Evolutionary conservation across 2,329 filamentous ascomycete species (phyloP).

Genomic region (Pestalotiopsis sp.): DNA sequence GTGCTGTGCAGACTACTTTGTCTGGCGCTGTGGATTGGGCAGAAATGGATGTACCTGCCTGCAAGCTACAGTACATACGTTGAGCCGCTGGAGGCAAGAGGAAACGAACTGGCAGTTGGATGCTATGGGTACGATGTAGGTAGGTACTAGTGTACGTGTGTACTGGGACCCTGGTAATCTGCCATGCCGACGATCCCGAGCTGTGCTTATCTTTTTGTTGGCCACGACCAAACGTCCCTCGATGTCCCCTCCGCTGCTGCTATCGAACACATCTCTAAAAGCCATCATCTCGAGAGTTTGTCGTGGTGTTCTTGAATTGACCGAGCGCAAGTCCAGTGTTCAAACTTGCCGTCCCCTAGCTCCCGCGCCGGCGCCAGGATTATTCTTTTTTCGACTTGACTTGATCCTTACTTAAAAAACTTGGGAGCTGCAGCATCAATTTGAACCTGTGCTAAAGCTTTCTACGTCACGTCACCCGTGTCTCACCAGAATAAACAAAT

Average conservation of each 20-base stretch:
- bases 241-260: neutral
- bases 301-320: neutral
- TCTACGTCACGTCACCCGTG: neutral
- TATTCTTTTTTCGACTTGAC: neutral
- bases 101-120: too few relatives aligned
- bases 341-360: neutral
- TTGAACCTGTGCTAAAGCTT: neutral
- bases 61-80: too few relatives aligned
- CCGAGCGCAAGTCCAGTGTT: neutral
- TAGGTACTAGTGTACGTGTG: too few relatives aligned
- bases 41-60: too few relatives aligned
- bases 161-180: conserved; percentile 2
- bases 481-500: neutral
- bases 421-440: neutral
- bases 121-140: too few relatives aligned
- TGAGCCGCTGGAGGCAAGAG: too few relatives aligned
- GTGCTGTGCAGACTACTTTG: too few relatives aligned
- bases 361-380: neutral
- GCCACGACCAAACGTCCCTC: neutral
- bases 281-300: neutral
- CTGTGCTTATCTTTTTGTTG: conserved; percentile 11
- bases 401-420: neutral
- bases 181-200: conserved; percentile 10
- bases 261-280: neutral
- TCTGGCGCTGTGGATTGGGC: too few relatives aligned